These are phyloP conservation scores for Chenopodium formosanum DNA, from an alignment of 148 eudicot species.

Conservation along the genomic window DNA sequence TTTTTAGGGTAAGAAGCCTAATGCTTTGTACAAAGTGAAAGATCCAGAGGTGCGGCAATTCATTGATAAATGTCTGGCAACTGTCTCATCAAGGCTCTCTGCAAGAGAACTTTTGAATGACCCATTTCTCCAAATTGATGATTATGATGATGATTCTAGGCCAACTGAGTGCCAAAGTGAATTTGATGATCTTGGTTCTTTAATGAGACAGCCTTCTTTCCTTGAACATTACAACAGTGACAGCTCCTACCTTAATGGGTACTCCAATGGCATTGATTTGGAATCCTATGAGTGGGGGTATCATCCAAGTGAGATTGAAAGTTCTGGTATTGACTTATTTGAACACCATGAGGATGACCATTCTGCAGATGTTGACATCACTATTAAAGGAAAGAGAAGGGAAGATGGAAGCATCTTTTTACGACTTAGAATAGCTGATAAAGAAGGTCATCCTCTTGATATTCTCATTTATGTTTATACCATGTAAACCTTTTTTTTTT, in stretches of 20 bases:
- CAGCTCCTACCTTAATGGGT: conserved; percentile 36
- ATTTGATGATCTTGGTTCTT: conserved; percentile 32
- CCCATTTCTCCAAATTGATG: conserved; percentile 73
- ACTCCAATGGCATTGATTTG: conserved; percentile 35
- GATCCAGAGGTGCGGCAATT: conserved; percentile 76
- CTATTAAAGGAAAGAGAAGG: conserved; percentile 71
- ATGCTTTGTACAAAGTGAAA: conserved; percentile 71
- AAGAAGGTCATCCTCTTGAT: conserved; percentile 53
- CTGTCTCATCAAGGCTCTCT: conserved; percentile 61
- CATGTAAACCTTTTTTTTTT: neutral
- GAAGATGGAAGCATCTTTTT: conserved; percentile 71
- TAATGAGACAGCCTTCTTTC: conserved; percentile 41
- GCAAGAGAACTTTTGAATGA: conserved; percentile 75
- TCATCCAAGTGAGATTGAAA: conserved; percentile 43
- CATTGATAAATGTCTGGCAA: conserved; percentile 76
- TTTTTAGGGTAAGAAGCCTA: conserved; percentile 72
- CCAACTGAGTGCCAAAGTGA: conserved; percentile 39
- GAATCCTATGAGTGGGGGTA: conserved; percentile 46
- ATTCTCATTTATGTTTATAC: neutral
- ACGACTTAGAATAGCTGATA: conserved; percentile 65
- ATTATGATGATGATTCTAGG: conserved; percentile 38
- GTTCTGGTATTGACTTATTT: conserved; percentile 55
- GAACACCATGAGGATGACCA: conserved; percentile 53
- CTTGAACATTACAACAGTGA: conserved; percentile 34
- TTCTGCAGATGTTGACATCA: conserved; percentile 49